These are phyloP conservation scores for Saccharomyces hybrid DNA, from an alignment of 1,139 yeast genomes.

Conservation along the genomic window DNA sequence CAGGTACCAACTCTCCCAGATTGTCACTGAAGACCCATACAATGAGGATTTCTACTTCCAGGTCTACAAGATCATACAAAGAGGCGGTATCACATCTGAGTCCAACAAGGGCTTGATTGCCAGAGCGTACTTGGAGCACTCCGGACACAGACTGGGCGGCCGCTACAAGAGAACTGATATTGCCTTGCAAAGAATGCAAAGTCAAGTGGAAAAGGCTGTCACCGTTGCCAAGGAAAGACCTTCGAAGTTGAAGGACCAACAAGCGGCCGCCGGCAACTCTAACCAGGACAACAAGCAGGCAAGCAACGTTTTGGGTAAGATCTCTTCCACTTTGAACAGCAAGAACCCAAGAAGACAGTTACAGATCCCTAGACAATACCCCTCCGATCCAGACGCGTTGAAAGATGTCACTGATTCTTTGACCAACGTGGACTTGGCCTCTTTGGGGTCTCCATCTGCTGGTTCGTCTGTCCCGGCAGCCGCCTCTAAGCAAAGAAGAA, in stretches of 20 bases:
- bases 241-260: constrained; percentile 42
- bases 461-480: constrained; percentile 29
- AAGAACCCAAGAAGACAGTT: constrained; percentile 86
- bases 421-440: constrained; percentile 47
- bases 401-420: constrained; percentile 65
- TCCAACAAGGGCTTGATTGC: constrained; percentile 60
- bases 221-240: constrained; percentile 88
- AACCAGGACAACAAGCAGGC: constrained; percentile 45
- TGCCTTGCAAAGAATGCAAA: constrained; percentile 96
- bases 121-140: constrained; percentile 87
- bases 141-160: constrained; percentile 87
- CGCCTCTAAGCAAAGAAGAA: constrained; percentile 30
- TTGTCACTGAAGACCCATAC: constrained; percentile 94
- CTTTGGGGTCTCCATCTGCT: constrained; percentile 10
- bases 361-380: constrained; percentile 52
- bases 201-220: constrained; percentile 94
- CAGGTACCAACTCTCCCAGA: constrained; percentile 87
- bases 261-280: neutral
- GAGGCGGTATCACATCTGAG: constrained; percentile 39
- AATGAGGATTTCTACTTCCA: constrained; percentile 95
- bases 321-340: constrained; percentile 63
- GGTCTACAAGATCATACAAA: constrained; percentile 79
- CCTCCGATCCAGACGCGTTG: constrained; percentile 33
- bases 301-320: constrained; percentile 89
- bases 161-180: constrained; percentile 86